Evolutionary conservation across 306 rosid species (phyloP).

Genomic region (Styphnolobium japonicum): DNA sequence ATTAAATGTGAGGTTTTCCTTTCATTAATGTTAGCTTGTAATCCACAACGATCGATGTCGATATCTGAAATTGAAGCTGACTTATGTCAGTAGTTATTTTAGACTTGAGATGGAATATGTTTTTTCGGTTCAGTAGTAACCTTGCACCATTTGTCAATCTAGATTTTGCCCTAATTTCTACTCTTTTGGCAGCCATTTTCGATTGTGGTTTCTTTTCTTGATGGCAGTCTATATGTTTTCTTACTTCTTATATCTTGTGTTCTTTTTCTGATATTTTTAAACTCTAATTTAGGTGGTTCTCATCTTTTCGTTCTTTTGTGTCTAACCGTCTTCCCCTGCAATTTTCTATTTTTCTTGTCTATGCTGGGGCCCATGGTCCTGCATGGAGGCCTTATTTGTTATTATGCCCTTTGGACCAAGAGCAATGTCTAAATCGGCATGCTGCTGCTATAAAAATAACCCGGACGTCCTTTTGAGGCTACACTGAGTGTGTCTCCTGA

Average conservation of each 20-base stretch:
- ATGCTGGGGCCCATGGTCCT: too few species aligned
- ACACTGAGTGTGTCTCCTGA: too few species aligned
- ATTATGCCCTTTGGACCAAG: too few species aligned
- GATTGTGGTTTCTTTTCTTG: background rate
- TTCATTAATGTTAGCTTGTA: constrained; percentile 19
- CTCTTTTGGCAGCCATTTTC: background rate
- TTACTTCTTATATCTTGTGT: too few species aligned
- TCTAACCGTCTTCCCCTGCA: too few species aligned
- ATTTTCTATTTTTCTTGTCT: too few species aligned
- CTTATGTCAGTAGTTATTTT: constrained; percentile 6
- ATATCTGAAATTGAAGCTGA: background rate
- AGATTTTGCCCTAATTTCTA: background rate
- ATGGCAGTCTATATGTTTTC: background rate
- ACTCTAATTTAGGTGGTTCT: background rate
- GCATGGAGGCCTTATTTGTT: too few species aligned
- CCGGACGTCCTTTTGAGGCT: too few species aligned
- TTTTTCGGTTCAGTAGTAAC: background rate
- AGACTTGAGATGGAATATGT: constrained; percentile 6
- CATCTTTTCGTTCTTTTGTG: too few species aligned
- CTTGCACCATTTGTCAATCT: background rate
- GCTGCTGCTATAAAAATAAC: too few species aligned
- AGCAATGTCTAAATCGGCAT: too few species aligned
- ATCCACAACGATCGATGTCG: background rate
- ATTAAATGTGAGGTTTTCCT: constrained; percentile 13
- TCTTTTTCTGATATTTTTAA: background rate